phyloP scores from a whole-genome alignment of 495 filamentous ascomycete genomes.

The Tuber indicum region DNA sequence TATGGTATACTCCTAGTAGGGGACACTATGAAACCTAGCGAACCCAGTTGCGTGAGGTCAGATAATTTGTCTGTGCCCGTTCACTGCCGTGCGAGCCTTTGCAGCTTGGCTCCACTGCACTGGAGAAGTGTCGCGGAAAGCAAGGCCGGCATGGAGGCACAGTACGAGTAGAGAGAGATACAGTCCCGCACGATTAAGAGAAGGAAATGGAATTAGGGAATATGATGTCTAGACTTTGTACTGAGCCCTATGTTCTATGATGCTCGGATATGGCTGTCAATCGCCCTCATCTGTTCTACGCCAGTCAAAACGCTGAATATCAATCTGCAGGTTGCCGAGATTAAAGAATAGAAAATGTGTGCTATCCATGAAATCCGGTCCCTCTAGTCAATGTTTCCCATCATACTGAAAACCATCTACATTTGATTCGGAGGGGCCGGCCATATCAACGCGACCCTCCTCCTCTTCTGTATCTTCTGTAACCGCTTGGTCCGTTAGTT shows the following conservation, averaged over 20 bases:
- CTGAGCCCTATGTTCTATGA: neutral
- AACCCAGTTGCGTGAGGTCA: neutral
- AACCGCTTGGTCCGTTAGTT: neutral
- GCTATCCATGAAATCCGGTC: constrained; percentile 16
- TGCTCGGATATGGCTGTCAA: neutral
- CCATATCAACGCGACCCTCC: constrained; percentile 9
- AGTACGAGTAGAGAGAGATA: neutral
- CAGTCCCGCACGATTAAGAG: neutral
- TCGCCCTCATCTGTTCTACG: constrained; percentile 18
- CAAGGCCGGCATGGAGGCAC: neutral
- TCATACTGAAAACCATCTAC: constrained; percentile 15
- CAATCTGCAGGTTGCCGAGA: constrained; percentile 25
- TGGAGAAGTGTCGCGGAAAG: neutral
- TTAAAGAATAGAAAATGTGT: constrained; percentile 10
- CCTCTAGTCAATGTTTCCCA: constrained; percentile 27
- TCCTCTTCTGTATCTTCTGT: neutral
- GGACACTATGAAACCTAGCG: neutral
- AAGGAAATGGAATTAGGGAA: neutral
- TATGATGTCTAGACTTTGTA: neutral
- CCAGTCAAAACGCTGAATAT: constrained; percentile 19
- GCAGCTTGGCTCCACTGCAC: neutral
- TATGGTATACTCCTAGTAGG: neutral
- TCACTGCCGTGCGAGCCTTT: neutral
- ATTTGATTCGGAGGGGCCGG: neutral
- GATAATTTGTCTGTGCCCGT: neutral